Conservation (phyloP, 2,329 filamentous ascomycete genomes). For the Fusarium sp. region DNA sequence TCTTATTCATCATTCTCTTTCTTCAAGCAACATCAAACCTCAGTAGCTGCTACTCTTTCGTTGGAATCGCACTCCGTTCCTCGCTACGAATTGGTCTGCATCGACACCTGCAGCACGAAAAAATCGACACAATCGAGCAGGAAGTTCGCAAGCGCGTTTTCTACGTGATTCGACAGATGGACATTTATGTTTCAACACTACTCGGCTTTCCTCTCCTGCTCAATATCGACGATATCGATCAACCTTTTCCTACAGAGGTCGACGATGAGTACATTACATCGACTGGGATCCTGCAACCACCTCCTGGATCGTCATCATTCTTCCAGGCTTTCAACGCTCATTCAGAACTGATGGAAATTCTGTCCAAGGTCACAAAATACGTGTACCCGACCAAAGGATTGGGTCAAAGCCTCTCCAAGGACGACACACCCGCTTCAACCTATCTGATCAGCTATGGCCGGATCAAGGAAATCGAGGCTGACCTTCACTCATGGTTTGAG, state of each 20-base stretch:
- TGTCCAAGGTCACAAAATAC: slow-evolving; percentile 69
- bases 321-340: slow-evolving; percentile 73
- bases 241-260: slow-evolving; percentile 68
- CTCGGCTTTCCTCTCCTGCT: slow-evolving; percentile 71
- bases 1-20: slow-evolving; percentile 82
- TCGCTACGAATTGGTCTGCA: slow-evolving; percentile 81
- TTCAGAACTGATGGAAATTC: slow-evolving; percentile 67
- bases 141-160: slow-evolving; percentile 71
- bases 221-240: slow-evolving; percentile 70
- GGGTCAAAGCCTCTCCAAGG: slow-evolving; percentile 56
- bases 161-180: slow-evolving; percentile 73
- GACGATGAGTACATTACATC: slow-evolving; percentile 73
- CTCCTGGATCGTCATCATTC: slow-evolving; percentile 63
- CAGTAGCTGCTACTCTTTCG: slow-evolving; percentile 79
- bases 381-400: slow-evolving; percentile 70
- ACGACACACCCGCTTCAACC: slow-evolving; percentile 55
- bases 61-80: slow-evolving; percentile 78
- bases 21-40: slow-evolving; percentile 80
- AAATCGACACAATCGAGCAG: slow-evolving; percentile 68
- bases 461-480: slow-evolving; percentile 70
- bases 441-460: slow-evolving; percentile 69
- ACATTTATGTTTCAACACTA: slow-evolving; percentile 72
- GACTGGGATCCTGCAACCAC: slow-evolving; percentile 62
- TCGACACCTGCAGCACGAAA: slow-evolving; percentile 70
- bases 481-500: slow-evolving; percentile 69